These are phyloP conservation scores for Monilinia laxa DNA, from an alignment of 2,329 filamentous ascomycete genomes.

Conservation along the genomic window DNA sequence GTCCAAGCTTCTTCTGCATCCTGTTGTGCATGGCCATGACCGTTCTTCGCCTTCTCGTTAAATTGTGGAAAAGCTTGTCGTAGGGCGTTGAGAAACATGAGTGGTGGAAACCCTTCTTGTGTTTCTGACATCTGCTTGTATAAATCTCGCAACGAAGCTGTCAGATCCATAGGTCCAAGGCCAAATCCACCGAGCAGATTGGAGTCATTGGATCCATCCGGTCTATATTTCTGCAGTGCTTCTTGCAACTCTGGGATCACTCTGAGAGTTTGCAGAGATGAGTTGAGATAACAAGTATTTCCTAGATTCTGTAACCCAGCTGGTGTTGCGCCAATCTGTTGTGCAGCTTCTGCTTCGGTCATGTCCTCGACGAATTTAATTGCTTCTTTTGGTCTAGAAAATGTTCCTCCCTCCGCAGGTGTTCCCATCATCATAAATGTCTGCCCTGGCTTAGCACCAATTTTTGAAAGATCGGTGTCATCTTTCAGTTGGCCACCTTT, in stretches of 20 bases:
- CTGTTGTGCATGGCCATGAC: constrained; percentile 89
- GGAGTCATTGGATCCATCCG: constrained; percentile 37
- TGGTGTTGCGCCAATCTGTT: constrained; percentile 78
- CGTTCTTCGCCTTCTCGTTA: constrained; percentile 79
- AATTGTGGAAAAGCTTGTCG: constrained; percentile 86
- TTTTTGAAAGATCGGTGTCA: constrained; percentile 80
- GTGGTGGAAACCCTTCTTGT: constrained; percentile 79
- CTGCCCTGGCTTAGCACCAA: constrained; percentile 83
- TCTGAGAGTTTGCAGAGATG: constrained; percentile 87
- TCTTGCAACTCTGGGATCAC: constrained; percentile 88
- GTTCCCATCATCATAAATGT: constrained; percentile 97
- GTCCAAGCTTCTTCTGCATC: constrained; percentile 99
- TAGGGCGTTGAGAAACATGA: constrained; percentile 78
- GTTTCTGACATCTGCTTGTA: constrained; percentile 90
- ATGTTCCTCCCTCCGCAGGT: constrained; percentile 60
- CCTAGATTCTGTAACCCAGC: constrained; percentile 88
- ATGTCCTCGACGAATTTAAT: constrained; percentile 95
- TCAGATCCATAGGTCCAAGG: constrained; percentile 62
- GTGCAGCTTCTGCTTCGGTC: constrained; percentile 88
- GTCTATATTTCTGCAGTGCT: constrained; percentile 65
- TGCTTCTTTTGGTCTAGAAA: constrained; percentile 73
- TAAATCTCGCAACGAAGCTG: constrained; percentile 73
- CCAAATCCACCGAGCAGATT: constrained; percentile 46
- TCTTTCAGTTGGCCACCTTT: constrained; percentile 95
- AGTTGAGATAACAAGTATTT: constrained; percentile 98